These are phyloP conservation scores for Sonneratia caseolaris DNA, from an alignment of 345 rosid genomes.

Conservation along the genomic window DNA sequence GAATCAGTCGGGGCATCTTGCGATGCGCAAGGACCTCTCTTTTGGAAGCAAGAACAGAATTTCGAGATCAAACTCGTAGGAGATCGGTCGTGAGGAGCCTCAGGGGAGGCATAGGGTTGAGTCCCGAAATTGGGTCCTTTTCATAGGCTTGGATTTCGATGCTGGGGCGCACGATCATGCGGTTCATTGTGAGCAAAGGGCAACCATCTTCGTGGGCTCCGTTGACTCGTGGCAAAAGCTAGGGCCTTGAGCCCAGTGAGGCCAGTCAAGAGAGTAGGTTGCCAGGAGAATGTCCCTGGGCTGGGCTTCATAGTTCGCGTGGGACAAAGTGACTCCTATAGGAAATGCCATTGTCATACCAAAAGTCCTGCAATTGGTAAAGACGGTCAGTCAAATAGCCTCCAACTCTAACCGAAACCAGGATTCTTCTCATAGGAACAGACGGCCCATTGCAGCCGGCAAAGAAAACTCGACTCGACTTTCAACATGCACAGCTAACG, in stretches of 20 bases:
- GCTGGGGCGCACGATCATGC: slow-evolving; percentile 5
- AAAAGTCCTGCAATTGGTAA: no score
- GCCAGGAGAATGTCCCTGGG: slow-evolving; percentile 11
- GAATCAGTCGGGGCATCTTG: neutral
- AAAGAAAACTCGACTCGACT: no score
- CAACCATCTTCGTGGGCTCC: neutral
- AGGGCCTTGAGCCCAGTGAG: slow-evolving; percentile 22
- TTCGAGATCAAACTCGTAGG: neutral
- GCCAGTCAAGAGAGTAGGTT: slow-evolving; percentile 14
- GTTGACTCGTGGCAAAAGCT: slow-evolving; percentile 2
- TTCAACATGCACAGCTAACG: no score
- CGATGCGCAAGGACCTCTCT: slow-evolving; percentile 23
- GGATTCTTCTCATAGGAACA: no score
- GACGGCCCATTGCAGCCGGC: no score
- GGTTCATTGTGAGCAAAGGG: slow-evolving; percentile 1
- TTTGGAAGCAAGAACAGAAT: neutral
- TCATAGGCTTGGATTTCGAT: slow-evolving; percentile 6
- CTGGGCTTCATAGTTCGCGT: slow-evolving; percentile 13
- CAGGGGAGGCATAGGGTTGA: neutral
- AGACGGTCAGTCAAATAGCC: no score
- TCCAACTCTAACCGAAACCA: no score
- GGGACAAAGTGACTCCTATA: neutral
- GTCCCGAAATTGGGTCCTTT: neutral
- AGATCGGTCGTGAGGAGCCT: slow-evolving; percentile 14
- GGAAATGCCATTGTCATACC: neutral